These are phyloP conservation scores for Protostelium mycophagum DNA, from an alignment of 78 protist species.

Conservation along the genomic window DNA sequence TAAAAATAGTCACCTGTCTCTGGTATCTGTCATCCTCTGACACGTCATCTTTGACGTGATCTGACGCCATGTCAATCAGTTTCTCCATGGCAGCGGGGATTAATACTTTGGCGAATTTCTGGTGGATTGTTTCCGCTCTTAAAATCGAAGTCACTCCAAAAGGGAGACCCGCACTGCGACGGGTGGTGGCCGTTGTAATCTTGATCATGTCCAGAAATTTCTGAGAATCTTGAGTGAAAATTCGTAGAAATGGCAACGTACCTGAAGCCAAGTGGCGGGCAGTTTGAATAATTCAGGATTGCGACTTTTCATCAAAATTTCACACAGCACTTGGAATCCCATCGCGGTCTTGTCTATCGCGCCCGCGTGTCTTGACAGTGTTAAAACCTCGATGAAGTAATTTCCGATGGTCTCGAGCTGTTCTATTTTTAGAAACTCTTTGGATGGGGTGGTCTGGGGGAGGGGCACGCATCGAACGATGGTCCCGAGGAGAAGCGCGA, in stretches of 20 bases:
- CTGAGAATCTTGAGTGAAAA: conserved; percentile 41
- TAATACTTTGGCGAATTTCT: conserved; percentile 18
- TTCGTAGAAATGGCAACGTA: conserved; percentile 28
- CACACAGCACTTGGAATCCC: conserved; percentile 56
- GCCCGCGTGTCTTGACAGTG: conserved; percentile 46
- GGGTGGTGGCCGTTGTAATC: conserved; percentile 4
- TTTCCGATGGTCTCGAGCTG: conserved; percentile 49
- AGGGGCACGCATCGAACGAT: conserved; percentile 28
- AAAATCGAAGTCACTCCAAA: conserved; percentile 40
- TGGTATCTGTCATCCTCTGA: background rate
- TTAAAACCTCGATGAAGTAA: conserved; percentile 24
- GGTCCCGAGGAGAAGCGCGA: conserved; percentile 41
- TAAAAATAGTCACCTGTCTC: background rate
- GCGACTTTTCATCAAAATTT: conserved; percentile 20
- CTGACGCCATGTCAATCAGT: conserved; percentile 16
- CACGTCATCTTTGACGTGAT: background rate
- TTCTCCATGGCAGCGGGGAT: conserved; percentile 15
- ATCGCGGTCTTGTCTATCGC: conserved; percentile 57
- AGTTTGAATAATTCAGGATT: conserved; percentile 12
- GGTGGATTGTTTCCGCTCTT: conserved; percentile 33
- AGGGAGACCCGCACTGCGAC: conserved; percentile 59
- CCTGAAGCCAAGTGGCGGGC: conserved; percentile 39
- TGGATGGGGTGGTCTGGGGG: background rate
- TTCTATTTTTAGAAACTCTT: conserved; percentile 4
- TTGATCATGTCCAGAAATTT: background rate